phyloP scores from a whole-genome alignment of 2,329 filamentous ascomycete genomes.

The Arachnomyces sp. region DNA sequence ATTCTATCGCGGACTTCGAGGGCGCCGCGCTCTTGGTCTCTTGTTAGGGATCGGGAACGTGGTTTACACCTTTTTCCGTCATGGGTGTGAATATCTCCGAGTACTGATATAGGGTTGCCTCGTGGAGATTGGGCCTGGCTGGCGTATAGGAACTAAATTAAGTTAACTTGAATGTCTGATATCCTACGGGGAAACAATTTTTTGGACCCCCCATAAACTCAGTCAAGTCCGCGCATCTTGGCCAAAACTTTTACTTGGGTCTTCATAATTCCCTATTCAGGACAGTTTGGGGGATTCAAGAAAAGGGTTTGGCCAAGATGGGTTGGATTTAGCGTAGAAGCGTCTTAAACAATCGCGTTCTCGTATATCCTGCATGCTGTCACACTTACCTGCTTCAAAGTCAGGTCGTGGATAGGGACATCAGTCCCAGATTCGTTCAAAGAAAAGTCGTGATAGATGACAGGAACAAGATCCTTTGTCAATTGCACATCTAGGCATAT shows the following conservation, averaged over 20 bases:
- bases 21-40: slow-evolving; percentile 5
- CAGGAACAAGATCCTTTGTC: slow-evolving; percentile 32
- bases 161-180: no score
- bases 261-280: no score
- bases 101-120: slow-evolving; percentile 6
- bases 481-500: slow-evolving; percentile 31
- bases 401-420: slow-evolving; percentile 32
- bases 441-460: slow-evolving; percentile 37
- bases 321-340: no score
- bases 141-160: slow-evolving; percentile 24
- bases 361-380: no score
- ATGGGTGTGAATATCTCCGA: not conserved
- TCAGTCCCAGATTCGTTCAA: slow-evolving; percentile 37
- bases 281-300: no score
- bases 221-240: no score
- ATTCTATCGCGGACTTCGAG: slow-evolving; percentile 20
- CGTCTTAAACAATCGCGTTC: no score
- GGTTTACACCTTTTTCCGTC: not conserved
- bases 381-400: slow-evolving; percentile 26
- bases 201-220: no score
- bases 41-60: slow-evolving; percentile 18
- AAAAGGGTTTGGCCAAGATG: no score
- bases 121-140: slow-evolving; percentile 17
- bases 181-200: no score
- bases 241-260: no score